Conservation (phyloP, 1,284 basidiomycete genomes). For the Sanguinoderma infundibulare region DNA sequence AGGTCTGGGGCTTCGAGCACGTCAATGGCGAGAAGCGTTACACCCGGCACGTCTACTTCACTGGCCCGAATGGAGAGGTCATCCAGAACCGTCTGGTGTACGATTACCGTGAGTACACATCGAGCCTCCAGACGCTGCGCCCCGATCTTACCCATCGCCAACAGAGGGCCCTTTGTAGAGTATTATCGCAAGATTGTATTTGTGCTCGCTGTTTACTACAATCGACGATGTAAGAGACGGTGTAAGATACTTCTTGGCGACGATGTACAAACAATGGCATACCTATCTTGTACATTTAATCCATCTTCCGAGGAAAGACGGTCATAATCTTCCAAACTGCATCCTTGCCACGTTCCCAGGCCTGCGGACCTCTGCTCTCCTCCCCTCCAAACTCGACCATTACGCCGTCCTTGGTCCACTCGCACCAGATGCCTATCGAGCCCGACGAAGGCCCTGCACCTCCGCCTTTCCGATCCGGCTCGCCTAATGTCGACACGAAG, state of each 20-base stretch:
- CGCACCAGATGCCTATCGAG: constrained; percentile 91
- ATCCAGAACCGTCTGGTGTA: constrained; percentile 66
- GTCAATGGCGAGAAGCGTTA: constrained; percentile 65
- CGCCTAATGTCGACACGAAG: constrained; percentile 75
- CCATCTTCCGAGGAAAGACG: constrained; percentile 52
- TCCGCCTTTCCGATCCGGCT: constrained; percentile 87
- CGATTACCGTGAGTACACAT: constrained; percentile 55
- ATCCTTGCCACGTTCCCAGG: constrained; percentile 85
- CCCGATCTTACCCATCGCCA: neutral
- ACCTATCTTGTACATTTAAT: constrained; percentile 15
- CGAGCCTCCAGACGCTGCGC: neutral
- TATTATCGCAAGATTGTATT: neutral
- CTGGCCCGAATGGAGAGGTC: constrained; percentile 61
- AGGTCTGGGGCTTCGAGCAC: constrained; percentile 77
- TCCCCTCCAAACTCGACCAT: constrained; percentile 85
- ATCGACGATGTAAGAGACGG: constrained; percentile 14
- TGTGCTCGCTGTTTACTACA: neutral
- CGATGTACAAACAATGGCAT: neutral
- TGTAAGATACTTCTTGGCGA: constrained; percentile 20
- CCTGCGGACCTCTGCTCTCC: constrained; percentile 75
- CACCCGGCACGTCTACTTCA: constrained; percentile 65
- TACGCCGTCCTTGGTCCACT: constrained; percentile 81
- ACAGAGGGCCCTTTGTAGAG: constrained; percentile 20
- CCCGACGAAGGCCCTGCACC: constrained; percentile 79
- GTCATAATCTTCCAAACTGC: constrained; percentile 78